These are phyloP conservation scores for Liquidambar formosana DNA, from an alignment of 164 flowering plant genomes.

Conservation along the genomic window DNA sequence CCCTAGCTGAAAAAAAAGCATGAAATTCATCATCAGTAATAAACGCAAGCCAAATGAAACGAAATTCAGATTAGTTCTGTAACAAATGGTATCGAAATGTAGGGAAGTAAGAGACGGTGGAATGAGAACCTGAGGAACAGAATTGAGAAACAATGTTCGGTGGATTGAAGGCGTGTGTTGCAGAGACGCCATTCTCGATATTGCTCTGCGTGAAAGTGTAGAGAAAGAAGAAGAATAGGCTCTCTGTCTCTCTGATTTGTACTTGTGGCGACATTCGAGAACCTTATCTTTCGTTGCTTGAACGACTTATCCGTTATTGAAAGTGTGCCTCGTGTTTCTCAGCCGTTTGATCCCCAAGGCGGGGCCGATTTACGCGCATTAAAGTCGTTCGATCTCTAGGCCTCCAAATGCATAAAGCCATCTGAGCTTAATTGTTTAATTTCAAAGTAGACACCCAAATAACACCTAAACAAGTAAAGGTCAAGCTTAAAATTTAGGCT, in stretches of 20 bases:
- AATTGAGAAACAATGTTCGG: constrained; percentile 30
- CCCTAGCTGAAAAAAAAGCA: constrained; percentile 30
- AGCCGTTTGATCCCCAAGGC: too few relatives aligned
- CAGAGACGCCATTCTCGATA: constrained; percentile 45
- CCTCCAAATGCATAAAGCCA: too few relatives aligned
- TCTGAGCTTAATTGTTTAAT: too few relatives aligned
- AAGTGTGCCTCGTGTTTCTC: background rate
- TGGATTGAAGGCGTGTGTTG: constrained; percentile 45
- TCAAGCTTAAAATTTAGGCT: too few relatives aligned
- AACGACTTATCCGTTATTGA: constrained; percentile 1
- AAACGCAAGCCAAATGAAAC: background rate
- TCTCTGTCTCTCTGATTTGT: background rate
- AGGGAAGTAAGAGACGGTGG: background rate
- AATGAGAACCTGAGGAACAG: constrained; percentile 42
- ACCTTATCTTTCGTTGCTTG: background rate
- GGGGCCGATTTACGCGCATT: too few relatives aligned
- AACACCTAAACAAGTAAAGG: too few relatives aligned
- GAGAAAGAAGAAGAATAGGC: background rate
- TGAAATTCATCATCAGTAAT: background rate
- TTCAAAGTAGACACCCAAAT: too few relatives aligned
- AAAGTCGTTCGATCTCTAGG: too few relatives aligned
- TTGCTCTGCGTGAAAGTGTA: background rate
- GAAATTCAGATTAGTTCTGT: background rate
- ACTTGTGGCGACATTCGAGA: background rate
- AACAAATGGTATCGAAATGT: background rate